A percentile compares a stretch with the other conserved stretches of the same genome.
These are phyloP conservation scores for Coniochaeta prunicola DNA, from an alignment of 2,329 filamentous ascomycete species.

Conservation along the genomic window DNA sequence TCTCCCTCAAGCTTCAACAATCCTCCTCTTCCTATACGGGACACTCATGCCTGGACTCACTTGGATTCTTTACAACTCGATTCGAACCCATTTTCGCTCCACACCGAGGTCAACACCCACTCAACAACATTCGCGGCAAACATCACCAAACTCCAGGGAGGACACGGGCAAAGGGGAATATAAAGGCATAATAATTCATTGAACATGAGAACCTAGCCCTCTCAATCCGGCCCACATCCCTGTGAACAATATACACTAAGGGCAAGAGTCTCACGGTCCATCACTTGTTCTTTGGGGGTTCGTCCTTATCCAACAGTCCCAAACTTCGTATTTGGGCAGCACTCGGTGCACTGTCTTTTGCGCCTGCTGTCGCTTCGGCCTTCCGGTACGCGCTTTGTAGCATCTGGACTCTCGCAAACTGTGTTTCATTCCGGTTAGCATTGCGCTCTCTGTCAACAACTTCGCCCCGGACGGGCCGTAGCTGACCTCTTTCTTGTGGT, in stretches of 20 bases:
- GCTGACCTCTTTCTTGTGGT: slow-evolving; percentile 94
- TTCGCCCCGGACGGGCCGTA: background rate
- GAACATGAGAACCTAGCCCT: background rate
- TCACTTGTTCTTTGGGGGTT: slow-evolving; percentile 59
- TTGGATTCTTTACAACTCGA: background rate
- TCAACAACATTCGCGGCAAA: background rate
- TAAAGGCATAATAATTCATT: background rate
- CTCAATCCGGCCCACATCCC: background rate
- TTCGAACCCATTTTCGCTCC: background rate
- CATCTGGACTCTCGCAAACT: slow-evolving; percentile 72
- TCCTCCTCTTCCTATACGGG: background rate
- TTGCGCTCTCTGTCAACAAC: background rate
- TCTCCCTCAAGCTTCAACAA: background rate
- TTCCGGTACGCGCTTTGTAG: slow-evolving; percentile 83
- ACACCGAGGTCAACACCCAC: background rate
- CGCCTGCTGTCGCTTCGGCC: slow-evolving; percentile 58
- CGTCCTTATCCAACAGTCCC: slow-evolving; percentile 75
- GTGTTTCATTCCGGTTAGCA: slow-evolving; percentile 10
- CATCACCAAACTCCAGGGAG: background rate
- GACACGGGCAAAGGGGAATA: background rate
- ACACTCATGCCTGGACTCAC: background rate
- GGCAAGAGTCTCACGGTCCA: background rate
- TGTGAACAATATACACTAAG: slow-evolving; percentile 12
- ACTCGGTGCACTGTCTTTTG: slow-evolving; percentile 73
- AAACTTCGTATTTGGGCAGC: slow-evolving; percentile 83